Base-by-base conservation (phyloP, 1,139 yeast species). In the Geotrichum cucujoidarum region DNA sequence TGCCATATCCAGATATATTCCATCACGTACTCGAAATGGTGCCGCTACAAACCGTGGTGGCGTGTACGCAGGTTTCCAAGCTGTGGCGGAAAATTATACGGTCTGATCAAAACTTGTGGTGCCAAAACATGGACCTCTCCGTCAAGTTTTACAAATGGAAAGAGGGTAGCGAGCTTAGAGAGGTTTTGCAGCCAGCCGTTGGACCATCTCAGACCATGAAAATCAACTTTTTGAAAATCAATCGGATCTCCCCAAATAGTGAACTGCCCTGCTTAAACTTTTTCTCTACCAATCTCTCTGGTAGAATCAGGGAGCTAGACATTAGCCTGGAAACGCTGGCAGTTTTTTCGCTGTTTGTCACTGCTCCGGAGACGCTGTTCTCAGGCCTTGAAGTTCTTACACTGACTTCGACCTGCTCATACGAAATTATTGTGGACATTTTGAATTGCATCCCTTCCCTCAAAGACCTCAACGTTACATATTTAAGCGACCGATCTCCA, bases 1-100 rank as follows among this genome's bases (percentile, higher is more conserved):
- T 47, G 10, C 49, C 49, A 7, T 47, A 47, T 13, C 40, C 49
- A 10, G 49, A 47, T 16, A 32, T 47, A 5, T 47, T 47, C 30
- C 49, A 47, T 32, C n/a, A 29, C 14, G 32, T 47, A 10, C 31
- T 47, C 4, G 32, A 35, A 25, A 22, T 30, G 22, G 18, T 47
- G 13, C 40, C 46, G 6, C n/a, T 36, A 6, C 45, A 29, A 11
- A 44, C 43, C 11, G 29, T 47, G 5, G 33, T 47, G 11, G 31
- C 33, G 1, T 47, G 49, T 25, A 14, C 43, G 11, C 24, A 18
- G 22, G 49, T 47, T 2, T 47, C 46, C 4, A 47, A 47, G 32
- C 8, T 8, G 3, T 47, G 49, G 49, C 42, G 49, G 11, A 22
- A 31, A 20, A 13, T 42, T 11, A 47, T 47, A 1, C 10, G 40